Evolutionary conservation across 192 early-diverging fungal genomes (phyloP).

Genomic region (Phycomyces nitens): DNA sequence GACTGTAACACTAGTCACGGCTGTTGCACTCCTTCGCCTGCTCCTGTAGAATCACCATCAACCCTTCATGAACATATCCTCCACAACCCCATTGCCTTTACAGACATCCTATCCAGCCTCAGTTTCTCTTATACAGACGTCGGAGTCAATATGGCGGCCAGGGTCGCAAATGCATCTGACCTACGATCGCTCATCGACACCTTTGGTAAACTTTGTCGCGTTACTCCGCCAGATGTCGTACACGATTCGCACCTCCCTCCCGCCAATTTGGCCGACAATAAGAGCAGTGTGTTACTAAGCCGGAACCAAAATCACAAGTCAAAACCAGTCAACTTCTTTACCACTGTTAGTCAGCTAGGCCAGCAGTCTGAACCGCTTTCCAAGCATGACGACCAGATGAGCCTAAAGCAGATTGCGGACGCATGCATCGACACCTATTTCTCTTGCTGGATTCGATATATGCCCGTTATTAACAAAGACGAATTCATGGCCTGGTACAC

Average conservation of each 20-base stretch:
- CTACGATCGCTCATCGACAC: conserved; percentile 27
- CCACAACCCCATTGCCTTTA: not conserved
- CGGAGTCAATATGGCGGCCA: conserved; percentile 28
- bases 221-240: not conserved
- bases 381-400: conserved; percentile 3
- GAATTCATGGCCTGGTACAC: conserved; percentile 32
- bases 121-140: conserved; percentile 18
- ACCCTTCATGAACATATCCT: not conserved
- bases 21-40: not conserved
- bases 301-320: conserved; percentile 26
- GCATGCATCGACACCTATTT: conserved; percentile 33
- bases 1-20: too few relatives aligned
- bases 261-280: not conserved
- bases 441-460: conserved; percentile 34
- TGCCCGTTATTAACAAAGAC: conserved; percentile 24
- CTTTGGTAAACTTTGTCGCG: conserved; percentile 19
- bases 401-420: conserved; percentile 22
- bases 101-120: conserved; percentile 18
- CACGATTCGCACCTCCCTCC: not conserved
- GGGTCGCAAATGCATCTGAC: conserved; percentile 29
- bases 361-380: conserved; percentile 12
- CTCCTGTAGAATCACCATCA: not conserved
- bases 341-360: conserved; percentile 5
- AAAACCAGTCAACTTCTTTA: conserved; percentile 29
- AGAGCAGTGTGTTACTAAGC: conserved; percentile 8